phyloP scores from a whole-genome alignment of 1,284 basidiomycete genomes.

The Peniophora sp. region DNA sequence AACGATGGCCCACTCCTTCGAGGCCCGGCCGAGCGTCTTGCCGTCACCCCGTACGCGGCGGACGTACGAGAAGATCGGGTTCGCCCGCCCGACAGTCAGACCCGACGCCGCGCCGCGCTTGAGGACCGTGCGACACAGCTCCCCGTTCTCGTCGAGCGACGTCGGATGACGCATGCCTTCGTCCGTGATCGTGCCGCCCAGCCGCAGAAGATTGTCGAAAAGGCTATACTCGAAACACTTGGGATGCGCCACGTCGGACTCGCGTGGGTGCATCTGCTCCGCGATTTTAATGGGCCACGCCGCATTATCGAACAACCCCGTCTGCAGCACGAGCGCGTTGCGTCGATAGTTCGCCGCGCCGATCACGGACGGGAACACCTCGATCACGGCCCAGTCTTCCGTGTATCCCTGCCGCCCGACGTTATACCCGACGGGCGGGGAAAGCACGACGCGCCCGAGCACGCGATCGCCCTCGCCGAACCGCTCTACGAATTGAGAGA shows the following conservation, averaged over 20 bases:
- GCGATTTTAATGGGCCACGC: no score
- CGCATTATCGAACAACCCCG: no score
- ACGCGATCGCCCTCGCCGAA: slow-evolving; percentile 12
- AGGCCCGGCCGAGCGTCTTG: no score
- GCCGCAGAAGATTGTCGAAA: no score
- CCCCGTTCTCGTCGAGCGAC: slow-evolving; percentile 18
- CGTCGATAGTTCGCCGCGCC: no score
- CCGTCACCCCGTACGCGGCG: no score
- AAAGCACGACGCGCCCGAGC: slow-evolving; percentile 20
- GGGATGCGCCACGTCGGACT: no score
- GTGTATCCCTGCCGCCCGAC: slow-evolving; percentile 16
- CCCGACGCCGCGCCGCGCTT: slow-evolving; percentile 25
- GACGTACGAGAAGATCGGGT: slow-evolving; percentile 21
- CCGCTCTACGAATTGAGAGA: slow-evolving; percentile 15
- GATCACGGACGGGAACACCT: slow-evolving; percentile 23
- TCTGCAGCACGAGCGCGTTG: no score
- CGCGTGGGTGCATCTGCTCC: no score
- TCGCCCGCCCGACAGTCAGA: slow-evolving; percentile 25
- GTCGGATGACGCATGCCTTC: slow-evolving; percentile 20
- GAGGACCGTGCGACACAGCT: slow-evolving; percentile 22
- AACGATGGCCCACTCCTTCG: no score
- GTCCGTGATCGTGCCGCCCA: slow-evolving; percentile 17
- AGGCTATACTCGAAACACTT: no score
- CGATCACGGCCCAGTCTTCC: slow-evolving; percentile 22
- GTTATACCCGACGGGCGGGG: slow-evolving; percentile 19